phyloP scores from a whole-genome alignment of 148 eudicot genomes.

The Pharnaceum exiguum region DNA sequence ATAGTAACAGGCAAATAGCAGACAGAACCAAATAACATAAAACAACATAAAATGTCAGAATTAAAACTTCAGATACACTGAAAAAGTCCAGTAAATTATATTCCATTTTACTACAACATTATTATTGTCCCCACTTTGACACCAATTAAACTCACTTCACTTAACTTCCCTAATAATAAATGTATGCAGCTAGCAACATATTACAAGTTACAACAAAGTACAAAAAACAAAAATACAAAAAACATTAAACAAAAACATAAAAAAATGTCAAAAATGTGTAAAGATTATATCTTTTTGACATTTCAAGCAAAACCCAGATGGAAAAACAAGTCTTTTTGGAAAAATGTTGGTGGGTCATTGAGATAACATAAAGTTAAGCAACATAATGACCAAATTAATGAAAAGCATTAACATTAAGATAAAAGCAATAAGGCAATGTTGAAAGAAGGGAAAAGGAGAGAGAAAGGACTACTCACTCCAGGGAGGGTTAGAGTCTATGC shows the following conservation, averaged over 20 bases:
- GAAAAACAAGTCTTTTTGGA: constrained; percentile 11
- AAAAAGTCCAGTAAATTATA: constrained; percentile 17
- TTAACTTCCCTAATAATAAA: constrained; percentile 17
- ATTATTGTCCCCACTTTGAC: constrained; percentile 31
- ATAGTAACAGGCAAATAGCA: constrained; percentile 15
- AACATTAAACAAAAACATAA: neutral
- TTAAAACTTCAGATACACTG: constrained; percentile 7
- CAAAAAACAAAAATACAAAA: neutral
- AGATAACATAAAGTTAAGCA: constrained; percentile 6
- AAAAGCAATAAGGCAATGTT: neutral
- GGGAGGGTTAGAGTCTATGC: constrained; percentile 98
- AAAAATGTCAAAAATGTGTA: constrained; percentile 8
- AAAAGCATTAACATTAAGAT: neutral
- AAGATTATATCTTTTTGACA: constrained; percentile 12
- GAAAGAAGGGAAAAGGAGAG: neutral
- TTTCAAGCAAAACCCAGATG: constrained; percentile 2
- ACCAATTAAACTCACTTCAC: too few species aligned
- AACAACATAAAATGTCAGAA: neutral
- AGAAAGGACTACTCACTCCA: constrained; percentile 58
- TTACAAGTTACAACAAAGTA: neutral
- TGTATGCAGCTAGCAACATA: constrained; percentile 1
- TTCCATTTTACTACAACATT: constrained; percentile 20
- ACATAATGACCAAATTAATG: constrained; percentile 21
- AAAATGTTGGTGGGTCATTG: constrained; percentile 26
- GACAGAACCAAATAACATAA: constrained; percentile 7